Percentiles rank a stretch among this genome's conserved stretches.
These are phyloP conservation scores for Coemansia sp. DNA, from an alignment of 192 early-diverging fungal genomes.

Conservation along the genomic window DNA sequence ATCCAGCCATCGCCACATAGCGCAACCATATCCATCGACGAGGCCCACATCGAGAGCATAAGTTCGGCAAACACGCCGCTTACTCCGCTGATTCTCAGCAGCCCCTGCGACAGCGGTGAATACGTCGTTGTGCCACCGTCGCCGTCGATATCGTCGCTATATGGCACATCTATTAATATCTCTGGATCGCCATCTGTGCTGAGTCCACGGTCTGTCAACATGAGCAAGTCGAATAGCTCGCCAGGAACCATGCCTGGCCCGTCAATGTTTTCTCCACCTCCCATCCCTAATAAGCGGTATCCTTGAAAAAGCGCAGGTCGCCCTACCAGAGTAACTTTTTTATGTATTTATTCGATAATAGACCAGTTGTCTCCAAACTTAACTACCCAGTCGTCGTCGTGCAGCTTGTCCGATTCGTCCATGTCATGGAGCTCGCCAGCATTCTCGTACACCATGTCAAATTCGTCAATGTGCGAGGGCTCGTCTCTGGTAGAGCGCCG, in stretches of 20 bases:
- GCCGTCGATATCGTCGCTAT: slow-evolving; percentile 45
- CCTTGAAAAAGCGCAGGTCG: neutral
- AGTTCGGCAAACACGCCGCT: slow-evolving; percentile 23
- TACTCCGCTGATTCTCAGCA: slow-evolving; percentile 34
- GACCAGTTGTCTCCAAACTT: slow-evolving; percentile 39
- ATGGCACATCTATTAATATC: slow-evolving; percentile 21
- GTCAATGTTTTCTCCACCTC: slow-evolving; percentile 43
- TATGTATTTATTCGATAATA: neutral
- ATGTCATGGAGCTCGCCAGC: neutral
- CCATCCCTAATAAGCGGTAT: slow-evolving; percentile 6
- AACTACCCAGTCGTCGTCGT: slow-evolving; percentile 32
- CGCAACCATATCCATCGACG: slow-evolving; percentile 18
- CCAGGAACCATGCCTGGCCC: slow-evolving; percentile 20
- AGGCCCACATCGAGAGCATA: slow-evolving; percentile 25
- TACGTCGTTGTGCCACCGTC: slow-evolving; percentile 51
- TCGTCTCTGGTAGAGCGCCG: neutral
- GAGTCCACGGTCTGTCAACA: slow-evolving; percentile 21
- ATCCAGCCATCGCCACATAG: slow-evolving; percentile 12
- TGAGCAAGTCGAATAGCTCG: slow-evolving; percentile 28
- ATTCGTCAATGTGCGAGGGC: too few species aligned
- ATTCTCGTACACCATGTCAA: neutral
- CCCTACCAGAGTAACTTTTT: slow-evolving; percentile 18
- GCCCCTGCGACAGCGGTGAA: slow-evolving; percentile 46
- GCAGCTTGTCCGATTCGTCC: slow-evolving; percentile 22
- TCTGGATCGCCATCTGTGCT: slow-evolving; percentile 22